A percentile compares a stretch with the other conserved stretches of the same genome.
Conservation (phyloP, 2,329 filamentous ascomycete genomes). For the Acephala macrosclerotiorum region DNA sequence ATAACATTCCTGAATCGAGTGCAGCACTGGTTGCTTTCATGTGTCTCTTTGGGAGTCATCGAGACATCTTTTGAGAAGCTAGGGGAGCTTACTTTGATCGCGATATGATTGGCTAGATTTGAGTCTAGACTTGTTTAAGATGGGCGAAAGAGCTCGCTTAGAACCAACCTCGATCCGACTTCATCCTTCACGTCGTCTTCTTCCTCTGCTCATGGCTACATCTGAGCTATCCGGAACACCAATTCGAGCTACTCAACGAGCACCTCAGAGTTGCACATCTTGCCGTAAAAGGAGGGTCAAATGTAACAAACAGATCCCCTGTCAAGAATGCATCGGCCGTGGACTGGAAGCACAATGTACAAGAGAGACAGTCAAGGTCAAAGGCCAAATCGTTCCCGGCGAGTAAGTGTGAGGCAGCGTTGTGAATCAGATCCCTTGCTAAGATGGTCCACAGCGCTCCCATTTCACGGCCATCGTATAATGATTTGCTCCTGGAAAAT, state of each 20-base stretch:
- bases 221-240: not conserved
- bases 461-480: not conserved
- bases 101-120: too few species aligned
- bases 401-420: conserved; percentile 4
- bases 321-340: conserved; percentile 8
- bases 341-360: not conserved
- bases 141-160: too few species aligned
- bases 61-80: too few species aligned
- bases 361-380: conserved; percentile 12
- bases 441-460: not conserved
- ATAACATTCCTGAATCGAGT: too few species aligned
- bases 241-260: conserved; percentile 8
- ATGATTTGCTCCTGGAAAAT: not conserved
- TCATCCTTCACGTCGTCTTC: not conserved
- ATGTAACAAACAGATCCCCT: conserved; percentile 12
- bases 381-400: not conserved
- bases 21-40: too few species aligned
- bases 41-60: too few species aligned
- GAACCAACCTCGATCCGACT: too few species aligned
- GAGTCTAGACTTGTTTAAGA: too few species aligned
- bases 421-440: too few species aligned
- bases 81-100: too few species aligned
- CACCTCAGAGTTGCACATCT: conserved; percentile 4
- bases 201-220: not conserved
- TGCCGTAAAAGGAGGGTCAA: not conserved